Evolutionary conservation across 257 asterid species (phyloP).

Genomic region (Penstemon eatonii): DNA sequence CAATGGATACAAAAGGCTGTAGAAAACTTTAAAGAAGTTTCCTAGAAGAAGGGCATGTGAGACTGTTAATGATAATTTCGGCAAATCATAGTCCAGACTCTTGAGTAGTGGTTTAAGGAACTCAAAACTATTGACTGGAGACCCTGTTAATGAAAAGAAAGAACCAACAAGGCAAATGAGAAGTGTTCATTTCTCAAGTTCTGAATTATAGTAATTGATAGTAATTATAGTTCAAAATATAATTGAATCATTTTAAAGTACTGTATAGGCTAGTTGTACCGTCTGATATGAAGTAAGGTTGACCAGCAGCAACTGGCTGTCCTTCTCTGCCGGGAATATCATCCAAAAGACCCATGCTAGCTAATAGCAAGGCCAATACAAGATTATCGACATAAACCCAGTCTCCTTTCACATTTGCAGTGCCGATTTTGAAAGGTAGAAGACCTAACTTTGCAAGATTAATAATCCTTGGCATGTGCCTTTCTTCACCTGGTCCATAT

Average conservation of each 20-base stretch:
- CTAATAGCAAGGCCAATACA: slow-evolving; percentile 73
- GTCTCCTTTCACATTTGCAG: slow-evolving; percentile 65
- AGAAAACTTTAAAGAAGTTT: slow-evolving; percentile 57
- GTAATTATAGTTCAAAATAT: not conserved
- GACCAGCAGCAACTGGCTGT: slow-evolving; percentile 83
- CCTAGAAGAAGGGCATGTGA: slow-evolving; percentile 79
- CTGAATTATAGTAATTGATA: no score
- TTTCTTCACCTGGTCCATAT: slow-evolving; percentile 97
- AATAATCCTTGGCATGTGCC: slow-evolving; percentile 89
- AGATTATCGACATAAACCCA: slow-evolving; percentile 93
- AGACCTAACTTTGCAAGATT: slow-evolving; percentile 78
- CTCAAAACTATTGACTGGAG: slow-evolving; percentile 88
- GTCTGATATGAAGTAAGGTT: slow-evolving; percentile 91
- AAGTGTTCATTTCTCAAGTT: not conserved
- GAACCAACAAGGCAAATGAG: slow-evolving; percentile 1
- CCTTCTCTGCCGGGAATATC: slow-evolving; percentile 87
- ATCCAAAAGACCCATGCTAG: slow-evolving; percentile 97
- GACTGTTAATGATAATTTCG: slow-evolving; percentile 60
- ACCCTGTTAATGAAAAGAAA: slow-evolving; percentile 50
- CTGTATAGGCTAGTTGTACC: slow-evolving; percentile 45
- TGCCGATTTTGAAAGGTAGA: slow-evolving; percentile 73
- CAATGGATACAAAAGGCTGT: slow-evolving; percentile 74
- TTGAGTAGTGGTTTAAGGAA: slow-evolving; percentile 70
- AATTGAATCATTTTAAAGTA: not conserved
- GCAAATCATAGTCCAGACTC: slow-evolving; percentile 74